phyloP scores from a whole-genome alignment of 2,329 filamentous ascomycete genomes.

The Alternaria burnsii region DNA sequence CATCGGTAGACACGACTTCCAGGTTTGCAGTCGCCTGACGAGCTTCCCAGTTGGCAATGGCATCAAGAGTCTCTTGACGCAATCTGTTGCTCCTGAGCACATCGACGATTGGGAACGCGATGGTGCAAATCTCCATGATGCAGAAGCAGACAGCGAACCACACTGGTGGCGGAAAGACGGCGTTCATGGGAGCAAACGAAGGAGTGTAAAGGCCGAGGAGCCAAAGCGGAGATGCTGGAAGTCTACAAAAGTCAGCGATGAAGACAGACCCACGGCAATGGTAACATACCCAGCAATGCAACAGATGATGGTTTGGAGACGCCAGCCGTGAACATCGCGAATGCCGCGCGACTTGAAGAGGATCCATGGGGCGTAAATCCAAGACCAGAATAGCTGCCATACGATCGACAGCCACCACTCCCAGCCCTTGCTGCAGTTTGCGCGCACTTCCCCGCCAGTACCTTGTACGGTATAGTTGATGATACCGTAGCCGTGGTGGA shows the following conservation, averaged over 20 bases:
- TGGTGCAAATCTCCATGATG: constrained; percentile 42
- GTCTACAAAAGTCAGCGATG: constrained; percentile 26
- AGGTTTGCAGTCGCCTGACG: constrained; percentile 27
- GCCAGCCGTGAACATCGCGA: constrained; percentile 46
- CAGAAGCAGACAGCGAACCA: constrained; percentile 48
- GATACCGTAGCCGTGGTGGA: constrained; percentile 43
- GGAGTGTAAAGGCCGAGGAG: constrained; percentile 45
- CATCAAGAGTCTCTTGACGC: constrained; percentile 44
- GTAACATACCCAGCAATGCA: constrained; percentile 42
- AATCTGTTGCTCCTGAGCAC: constrained; percentile 40
- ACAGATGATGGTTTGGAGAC: constrained; percentile 45
- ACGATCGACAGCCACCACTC: constrained; percentile 50
- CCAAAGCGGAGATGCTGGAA: constrained; percentile 47
- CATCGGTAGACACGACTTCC: constrained; percentile 13
- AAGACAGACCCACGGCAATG: not conserved
- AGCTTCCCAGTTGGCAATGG: constrained; percentile 45
- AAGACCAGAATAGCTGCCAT: constrained; percentile 50
- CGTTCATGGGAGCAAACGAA: constrained; percentile 36
- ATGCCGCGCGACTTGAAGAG: constrained; percentile 47
- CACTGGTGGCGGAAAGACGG: constrained; percentile 34
- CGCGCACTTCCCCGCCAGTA: constrained; percentile 31
- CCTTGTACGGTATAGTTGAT: constrained; percentile 41
- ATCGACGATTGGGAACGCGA: constrained; percentile 43
- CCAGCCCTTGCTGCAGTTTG: constrained; percentile 45
- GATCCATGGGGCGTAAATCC: constrained; percentile 47